Evolutionary conservation across 2,329 filamentous ascomycete genomes (phyloP).

Genomic region (Monilinia fructicola): DNA sequence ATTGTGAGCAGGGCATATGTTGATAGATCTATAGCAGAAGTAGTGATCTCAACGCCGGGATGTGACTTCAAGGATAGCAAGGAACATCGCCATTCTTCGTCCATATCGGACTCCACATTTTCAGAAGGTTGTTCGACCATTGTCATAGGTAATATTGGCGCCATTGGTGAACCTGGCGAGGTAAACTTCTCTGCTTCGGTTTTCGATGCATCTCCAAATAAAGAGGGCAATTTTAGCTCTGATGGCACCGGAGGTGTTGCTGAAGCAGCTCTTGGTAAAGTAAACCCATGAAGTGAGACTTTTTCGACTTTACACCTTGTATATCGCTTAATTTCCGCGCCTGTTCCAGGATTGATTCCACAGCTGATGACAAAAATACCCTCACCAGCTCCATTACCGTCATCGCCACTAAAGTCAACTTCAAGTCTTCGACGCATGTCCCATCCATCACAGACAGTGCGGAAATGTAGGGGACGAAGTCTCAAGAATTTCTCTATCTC

Average conservation of each 20-base stretch:
- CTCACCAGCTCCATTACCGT: slow-evolving; percentile 75
- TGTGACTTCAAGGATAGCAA: slow-evolving; percentile 61
- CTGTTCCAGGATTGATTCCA: slow-evolving; percentile 46
- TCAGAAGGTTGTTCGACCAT: slow-evolving; percentile 23
- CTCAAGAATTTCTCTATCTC: slow-evolving; percentile 77
- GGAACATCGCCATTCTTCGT: slow-evolving; percentile 67
- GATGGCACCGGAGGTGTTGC: slow-evolving; percentile 23
- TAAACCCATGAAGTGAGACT: slow-evolving; percentile 38
- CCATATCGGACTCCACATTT: slow-evolving; percentile 40
- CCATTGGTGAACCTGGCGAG: slow-evolving; percentile 35
- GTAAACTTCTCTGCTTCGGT: slow-evolving; percentile 32
- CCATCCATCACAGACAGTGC: slow-evolving; percentile 78
- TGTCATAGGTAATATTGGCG: slow-evolving; percentile 31
- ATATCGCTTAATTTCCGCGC: slow-evolving; percentile 56
- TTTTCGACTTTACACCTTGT: slow-evolving; percentile 50
- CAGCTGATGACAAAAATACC: slow-evolving; percentile 71
- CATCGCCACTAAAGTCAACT: slow-evolving; percentile 84
- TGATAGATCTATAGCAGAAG: slow-evolving; percentile 72
- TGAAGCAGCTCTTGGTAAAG: slow-evolving; percentile 38
- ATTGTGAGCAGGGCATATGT: slow-evolving; percentile 67
- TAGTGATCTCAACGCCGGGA: slow-evolving; percentile 62
- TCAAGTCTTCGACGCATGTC: slow-evolving; percentile 85
- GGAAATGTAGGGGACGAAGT: slow-evolving; percentile 75
- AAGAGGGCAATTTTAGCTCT: slow-evolving; percentile 35
- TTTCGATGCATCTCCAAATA: slow-evolving; percentile 38